phyloP scores from a whole-genome alignment of 495 filamentous ascomycete genomes.

The Chaetomium tenue region DNA sequence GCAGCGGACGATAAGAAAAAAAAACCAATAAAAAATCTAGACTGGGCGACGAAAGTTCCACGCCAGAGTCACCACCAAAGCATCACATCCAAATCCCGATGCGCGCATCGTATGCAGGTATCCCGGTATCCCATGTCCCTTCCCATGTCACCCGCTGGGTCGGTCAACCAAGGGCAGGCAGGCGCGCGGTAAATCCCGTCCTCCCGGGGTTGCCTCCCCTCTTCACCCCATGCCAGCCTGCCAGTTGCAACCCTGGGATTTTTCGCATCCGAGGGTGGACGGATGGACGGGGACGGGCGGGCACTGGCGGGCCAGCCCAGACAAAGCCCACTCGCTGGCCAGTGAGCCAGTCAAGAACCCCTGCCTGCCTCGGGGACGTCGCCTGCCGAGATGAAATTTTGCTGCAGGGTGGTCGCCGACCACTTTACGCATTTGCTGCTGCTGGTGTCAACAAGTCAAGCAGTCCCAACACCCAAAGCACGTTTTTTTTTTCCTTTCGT shows the following conservation, averaged over 20 bases:
- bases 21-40: not conserved
- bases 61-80: not conserved
- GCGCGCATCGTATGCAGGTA: not conserved
- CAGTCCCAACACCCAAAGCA: too few species aligned
- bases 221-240: too few species aligned
- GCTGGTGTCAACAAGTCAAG: not conserved
- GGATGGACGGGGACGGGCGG: too few species aligned
- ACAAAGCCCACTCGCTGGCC: not conserved
- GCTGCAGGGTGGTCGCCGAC: constrained; percentile 20
- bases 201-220: too few species aligned
- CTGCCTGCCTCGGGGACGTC: constrained; percentile 10
- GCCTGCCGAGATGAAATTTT: constrained; percentile 13
- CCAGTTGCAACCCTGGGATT: not conserved
- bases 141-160: not conserved
- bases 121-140: not conserved
- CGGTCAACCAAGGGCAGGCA: not conserved
- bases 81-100: not conserved
- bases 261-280: too few species aligned
- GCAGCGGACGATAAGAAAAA: not conserved
- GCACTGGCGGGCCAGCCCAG: not conserved
- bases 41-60: not conserved
- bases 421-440: constrained; percentile 3
- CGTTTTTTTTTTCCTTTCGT: not conserved
- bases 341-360: not conserved
- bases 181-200: constrained; percentile 17